phyloP scores from a whole-genome alignment of 768 basidiomycete genomes.

The Collybia sp. region DNA sequence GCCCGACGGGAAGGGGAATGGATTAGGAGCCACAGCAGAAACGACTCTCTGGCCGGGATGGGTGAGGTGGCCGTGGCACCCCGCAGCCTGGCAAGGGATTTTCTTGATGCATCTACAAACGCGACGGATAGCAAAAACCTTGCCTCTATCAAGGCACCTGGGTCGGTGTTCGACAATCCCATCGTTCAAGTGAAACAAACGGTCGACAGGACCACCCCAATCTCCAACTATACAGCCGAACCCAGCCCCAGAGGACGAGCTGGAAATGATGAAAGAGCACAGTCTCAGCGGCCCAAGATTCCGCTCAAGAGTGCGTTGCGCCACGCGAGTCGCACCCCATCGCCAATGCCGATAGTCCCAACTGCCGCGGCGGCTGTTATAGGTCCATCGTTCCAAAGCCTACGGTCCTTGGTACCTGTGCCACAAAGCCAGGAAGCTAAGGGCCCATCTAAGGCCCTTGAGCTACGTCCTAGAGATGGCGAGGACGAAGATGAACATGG shows the following conservation, averaged over 20 bases:
- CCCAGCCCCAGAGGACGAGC: background rate
- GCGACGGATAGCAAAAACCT: conserved; percentile 4
- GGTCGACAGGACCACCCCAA: background rate
- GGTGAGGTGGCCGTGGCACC: conserved; percentile 45
- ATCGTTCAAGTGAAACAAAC: background rate
- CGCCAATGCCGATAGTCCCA: conserved; percentile 25
- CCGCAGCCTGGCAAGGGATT: conserved; percentile 26
- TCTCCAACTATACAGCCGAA: no score
- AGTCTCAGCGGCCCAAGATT: background rate
- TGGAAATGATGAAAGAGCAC: background rate
- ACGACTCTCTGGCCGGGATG: conserved; percentile 16
- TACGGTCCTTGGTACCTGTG: background rate
- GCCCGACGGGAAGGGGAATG: conserved; percentile 13
- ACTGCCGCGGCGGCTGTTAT: background rate
- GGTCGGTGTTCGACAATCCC: conserved; percentile 26
- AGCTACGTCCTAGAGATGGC: no score
- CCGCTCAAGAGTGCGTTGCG: conserved; percentile 65
- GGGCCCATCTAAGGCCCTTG: no score
- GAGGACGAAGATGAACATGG: conserved; percentile 17
- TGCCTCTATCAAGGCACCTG: conserved; percentile 25
- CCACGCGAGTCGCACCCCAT: conserved; percentile 45
- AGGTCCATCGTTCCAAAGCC: background rate
- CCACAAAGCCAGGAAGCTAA: background rate
- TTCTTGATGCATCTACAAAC: conserved; percentile 6
- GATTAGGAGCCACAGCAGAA: conserved; percentile 6